Base-by-base conservation (phyloP, 2,329 filamentous ascomycete genomes). In the Fusarium poae region DNA sequence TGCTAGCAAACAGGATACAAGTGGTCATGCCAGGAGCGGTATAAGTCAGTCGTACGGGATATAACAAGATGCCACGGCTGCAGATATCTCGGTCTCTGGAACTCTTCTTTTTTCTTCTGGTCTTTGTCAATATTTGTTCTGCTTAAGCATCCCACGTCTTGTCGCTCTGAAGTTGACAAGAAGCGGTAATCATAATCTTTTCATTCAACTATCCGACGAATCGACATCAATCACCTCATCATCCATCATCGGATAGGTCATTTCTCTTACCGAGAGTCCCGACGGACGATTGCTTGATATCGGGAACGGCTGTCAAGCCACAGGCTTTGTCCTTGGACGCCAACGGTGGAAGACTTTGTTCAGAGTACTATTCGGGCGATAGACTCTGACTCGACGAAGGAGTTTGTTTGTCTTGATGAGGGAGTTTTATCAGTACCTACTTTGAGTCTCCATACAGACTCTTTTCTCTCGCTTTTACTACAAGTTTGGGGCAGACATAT, bases 31-130 rank as follows among this genome's bases (percentile, higher is more conserved):
- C 49, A 55, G 46, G 68, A 66, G 54, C 49, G 53, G 62, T 66
- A 65, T 70, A 70, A 75, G 69, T 65, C 50, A 68, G 72, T 74
- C 48, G 67, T 46, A 74, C 72, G 49, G 60, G 57, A 49, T 72
- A 72, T 72, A 72, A 71, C 60, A 72, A 30, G 57, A 72, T 72
- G 54, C 55, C 60, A 68, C 50, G 45, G 34, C 60, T 62, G 62
- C 69, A 65, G 51, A 52, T 71, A 59, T 66, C 43, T 32, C 48
- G 43, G 43, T 35, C 57, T 71, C 52, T 52, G 49, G 37, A 57
- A 45, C 40, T 58, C 51, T 53, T 50, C 34, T 65, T 53, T 49
- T 51, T 27, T 49, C 56, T 49, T 56, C 43, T 25, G 32, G 43
- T 43, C 50, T 65, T 62, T 65, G 39, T 51, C 25, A 42, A 56